Evolutionary conservation across 495 filamentous ascomycete genomes (phyloP), one percentile per base, ranked within the genome.

Genomic region (Tuber calosporum): DNA sequence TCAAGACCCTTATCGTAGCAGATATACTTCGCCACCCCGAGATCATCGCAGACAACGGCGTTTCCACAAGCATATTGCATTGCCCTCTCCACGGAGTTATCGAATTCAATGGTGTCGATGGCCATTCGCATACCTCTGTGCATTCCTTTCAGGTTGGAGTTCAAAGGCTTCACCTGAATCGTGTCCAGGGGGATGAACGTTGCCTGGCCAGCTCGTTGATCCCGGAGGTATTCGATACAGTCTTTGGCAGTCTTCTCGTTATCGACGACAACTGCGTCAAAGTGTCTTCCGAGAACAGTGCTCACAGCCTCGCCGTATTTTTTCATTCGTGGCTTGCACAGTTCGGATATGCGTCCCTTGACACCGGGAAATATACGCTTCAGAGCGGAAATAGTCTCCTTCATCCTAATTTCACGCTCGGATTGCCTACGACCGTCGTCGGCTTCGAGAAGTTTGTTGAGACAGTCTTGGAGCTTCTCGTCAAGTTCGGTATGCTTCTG

Each of bases 181-280:
- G 96, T 97, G 83, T 99, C 95, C 19, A 98, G 86, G 0, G 95
- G 95, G 72, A 98, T 91, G 82, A 98, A 98, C 1, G 92, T 97
- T 72, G 93, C 89, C 75, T 93, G 92, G 37, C 91, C 89, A 34
- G 89, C 88, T 43, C 91, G 89, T 80, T 97, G 93, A 71, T 97
- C 93, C 73, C 93, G 92, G 67, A 98, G 87, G 82, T 96, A 95
- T 79, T 96, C 90, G 66, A 99, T 94, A 80, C 94, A 98, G 75
- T 97, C 93, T 75, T 92, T 91, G 40, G 92, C 96, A 0, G 90
- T 94, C 85, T 95, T 97, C 79, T 97, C 93, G 39, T 90, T 96
- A 79, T 99, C 95, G n/a, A 97, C 94, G 72, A 99, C 88, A 68
- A 99, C 90, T 17, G 93, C 90, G 79, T 98, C 94, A 78, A 96